phyloP scores from a whole-genome alignment of 2,329 filamentous ascomycete species.

The Fusarium sp. region DNA sequence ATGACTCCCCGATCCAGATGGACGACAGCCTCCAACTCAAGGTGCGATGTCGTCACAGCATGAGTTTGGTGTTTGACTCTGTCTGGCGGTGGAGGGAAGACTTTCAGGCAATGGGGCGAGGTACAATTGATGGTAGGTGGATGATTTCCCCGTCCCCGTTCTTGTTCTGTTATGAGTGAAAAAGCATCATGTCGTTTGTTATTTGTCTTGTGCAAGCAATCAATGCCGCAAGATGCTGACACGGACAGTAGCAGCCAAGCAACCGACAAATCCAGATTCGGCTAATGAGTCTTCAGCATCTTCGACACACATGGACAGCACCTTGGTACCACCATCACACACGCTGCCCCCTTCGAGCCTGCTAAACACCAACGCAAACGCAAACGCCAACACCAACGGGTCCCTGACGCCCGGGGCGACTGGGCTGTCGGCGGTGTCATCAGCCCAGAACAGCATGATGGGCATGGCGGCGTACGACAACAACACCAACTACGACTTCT shows the following conservation, averaged over 20 bases:
- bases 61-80: conserved; percentile 87
- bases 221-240: conserved; percentile 35
- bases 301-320: conserved; percentile 73
- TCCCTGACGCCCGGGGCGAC: conserved; percentile 64
- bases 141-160: conserved; percentile 23
- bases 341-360: conserved; percentile 58
- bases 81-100: conserved; percentile 90
- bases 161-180: conserved; percentile 14
- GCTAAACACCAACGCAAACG: conserved; percentile 56
- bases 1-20: conserved; percentile 62
- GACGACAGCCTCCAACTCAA: conserved; percentile 83
- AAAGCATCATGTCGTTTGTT: conserved; percentile 42
- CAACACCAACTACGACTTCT: conserved; percentile 84
- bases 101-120: conserved; percentile 77
- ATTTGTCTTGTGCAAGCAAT: conserved; percentile 35
- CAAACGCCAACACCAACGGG: conserved; percentile 57
- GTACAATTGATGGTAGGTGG: conserved; percentile 76
- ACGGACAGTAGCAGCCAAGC: conserved; percentile 73
- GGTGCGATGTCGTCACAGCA: conserved; percentile 85
- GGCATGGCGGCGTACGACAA: conserved; percentile 71
- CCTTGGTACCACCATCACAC: conserved; percentile 62
- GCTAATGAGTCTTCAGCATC: conserved; percentile 78
- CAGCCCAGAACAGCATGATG: conserved; percentile 61
- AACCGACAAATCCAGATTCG: conserved; percentile 87
- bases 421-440: conserved; percentile 55